Conservation (phyloP, 2,329 filamentous ascomycete genomes). For the Hypoxylon sp. region DNA sequence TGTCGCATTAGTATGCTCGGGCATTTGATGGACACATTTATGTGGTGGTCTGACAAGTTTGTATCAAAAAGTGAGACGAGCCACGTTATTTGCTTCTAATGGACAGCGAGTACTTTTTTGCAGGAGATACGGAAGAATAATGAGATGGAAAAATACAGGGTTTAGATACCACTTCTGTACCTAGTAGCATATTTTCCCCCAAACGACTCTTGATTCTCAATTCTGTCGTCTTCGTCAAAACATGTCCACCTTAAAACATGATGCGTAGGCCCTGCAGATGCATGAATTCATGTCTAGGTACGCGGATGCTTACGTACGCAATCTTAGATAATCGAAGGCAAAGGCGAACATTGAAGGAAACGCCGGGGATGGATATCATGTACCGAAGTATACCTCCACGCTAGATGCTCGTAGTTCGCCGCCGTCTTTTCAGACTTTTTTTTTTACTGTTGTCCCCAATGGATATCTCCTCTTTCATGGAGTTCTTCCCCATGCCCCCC, state of each 20-base stretch:
- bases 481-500: background rate
- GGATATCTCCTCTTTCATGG: background rate
- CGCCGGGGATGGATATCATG: no score
- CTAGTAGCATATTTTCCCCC: conserved; percentile 15
- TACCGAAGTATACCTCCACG: no score
- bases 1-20: conserved; percentile 3
- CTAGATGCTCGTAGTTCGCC: background rate
- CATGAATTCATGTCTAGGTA: no score
- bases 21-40: conserved; percentile 16
- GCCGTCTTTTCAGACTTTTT: background rate
- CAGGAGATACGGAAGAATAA: conserved; percentile 6
- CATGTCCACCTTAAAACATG: no score
- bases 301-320: no score
- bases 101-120: conserved; percentile 6
- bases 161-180: conserved; percentile 18
- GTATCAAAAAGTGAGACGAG: conserved; percentile 15
- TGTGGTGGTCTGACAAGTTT: conserved; percentile 21
- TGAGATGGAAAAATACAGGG: conserved; percentile 10
- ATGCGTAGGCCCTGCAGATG: no score
- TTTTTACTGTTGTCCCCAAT: no score
- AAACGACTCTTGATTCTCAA: no score
- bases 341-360: no score
- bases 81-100: conserved; percentile 20
- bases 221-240: no score
- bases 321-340: no score